Evolutionary conservation across 192 early-diverging fungal species (phyloP).

Genomic region (Coemansia sp.): DNA sequence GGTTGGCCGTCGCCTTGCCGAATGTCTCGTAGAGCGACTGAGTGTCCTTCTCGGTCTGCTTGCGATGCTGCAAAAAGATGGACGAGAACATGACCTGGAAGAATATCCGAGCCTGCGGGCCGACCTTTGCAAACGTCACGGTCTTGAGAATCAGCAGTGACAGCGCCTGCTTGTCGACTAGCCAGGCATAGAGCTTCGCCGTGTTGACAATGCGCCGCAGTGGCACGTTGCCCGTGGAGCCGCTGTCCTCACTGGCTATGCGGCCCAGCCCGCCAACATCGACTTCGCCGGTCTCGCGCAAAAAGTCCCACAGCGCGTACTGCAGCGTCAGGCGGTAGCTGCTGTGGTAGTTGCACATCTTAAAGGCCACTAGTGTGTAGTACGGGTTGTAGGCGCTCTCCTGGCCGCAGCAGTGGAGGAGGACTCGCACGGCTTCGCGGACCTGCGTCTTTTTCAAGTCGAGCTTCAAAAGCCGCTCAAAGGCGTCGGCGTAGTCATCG

Average conservation of each 20-base stretch:
- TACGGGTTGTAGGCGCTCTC: slow-evolving; percentile 92
- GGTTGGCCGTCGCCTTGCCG: slow-evolving; percentile 56
- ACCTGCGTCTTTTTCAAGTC: slow-evolving; percentile 87
- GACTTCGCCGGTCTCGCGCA: slow-evolving; percentile 80
- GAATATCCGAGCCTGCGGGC: slow-evolving; percentile 59
- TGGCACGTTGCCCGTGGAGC: slow-evolving; percentile 55
- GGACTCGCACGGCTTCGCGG: slow-evolving; percentile 90
- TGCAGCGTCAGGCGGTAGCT: slow-evolving; percentile 89
- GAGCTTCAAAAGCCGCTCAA: slow-evolving; percentile 80
- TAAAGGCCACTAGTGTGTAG: slow-evolving; percentile 81
- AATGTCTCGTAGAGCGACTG: slow-evolving; percentile 59
- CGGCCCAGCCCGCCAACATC: slow-evolving; percentile 70
- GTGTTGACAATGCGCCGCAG: slow-evolving; percentile 76
- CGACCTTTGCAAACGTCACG: slow-evolving; percentile 71
- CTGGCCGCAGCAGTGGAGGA: slow-evolving; percentile 86
- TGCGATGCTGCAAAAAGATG: slow-evolving; percentile 61
- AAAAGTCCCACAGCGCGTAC: slow-evolving; percentile 93
- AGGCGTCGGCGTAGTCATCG: slow-evolving; percentile 94
- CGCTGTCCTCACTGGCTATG: slow-evolving; percentile 19
- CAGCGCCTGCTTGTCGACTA: slow-evolving; percentile 67
- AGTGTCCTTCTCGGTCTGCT: slow-evolving; percentile 54
- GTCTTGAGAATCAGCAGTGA: slow-evolving; percentile 70
- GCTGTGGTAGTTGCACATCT: slow-evolving; percentile 74
- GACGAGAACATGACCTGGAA: slow-evolving; percentile 73
- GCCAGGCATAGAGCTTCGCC: slow-evolving; percentile 82